phyloP scores from a whole-genome alignment of 768 basidiomycete species.

The Hypholoma sublateritium region DNA sequence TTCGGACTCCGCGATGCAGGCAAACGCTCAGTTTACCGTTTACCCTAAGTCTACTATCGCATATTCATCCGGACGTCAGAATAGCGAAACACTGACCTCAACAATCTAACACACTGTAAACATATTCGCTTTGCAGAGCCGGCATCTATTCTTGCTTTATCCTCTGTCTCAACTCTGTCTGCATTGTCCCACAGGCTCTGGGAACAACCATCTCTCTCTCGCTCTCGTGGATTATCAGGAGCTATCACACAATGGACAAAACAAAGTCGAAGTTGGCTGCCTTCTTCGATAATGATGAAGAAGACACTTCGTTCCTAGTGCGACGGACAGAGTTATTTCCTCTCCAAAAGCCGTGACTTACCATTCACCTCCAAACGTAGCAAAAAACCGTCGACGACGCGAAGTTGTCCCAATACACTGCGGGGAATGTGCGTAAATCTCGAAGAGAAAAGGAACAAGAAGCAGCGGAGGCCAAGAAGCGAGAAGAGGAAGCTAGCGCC shows the following conservation, averaged over 20 bases:
- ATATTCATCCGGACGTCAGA: too few species aligned
- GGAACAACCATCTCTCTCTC: background rate
- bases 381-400: constrained; percentile 84
- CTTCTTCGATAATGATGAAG: constrained; percentile 85
- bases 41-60: too few species aligned
- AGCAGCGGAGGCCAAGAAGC: constrained; percentile 85
- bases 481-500: constrained; percentile 78
- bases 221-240: background rate
- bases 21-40: too few species aligned
- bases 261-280: constrained; percentile 69
- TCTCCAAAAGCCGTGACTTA: constrained; percentile 53
- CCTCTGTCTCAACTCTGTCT: too few species aligned
- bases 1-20: background rate
- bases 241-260: constrained; percentile 52
- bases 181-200: background rate
- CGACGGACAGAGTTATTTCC: constrained; percentile 78
- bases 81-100: too few species aligned
- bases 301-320: constrained; percentile 87
- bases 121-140: too few species aligned
- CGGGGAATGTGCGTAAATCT: constrained; percentile 87
- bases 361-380: constrained; percentile 59
- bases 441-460: constrained; percentile 91
- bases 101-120: too few species aligned
- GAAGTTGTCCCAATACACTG: constrained; percentile 82
- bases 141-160: background rate